These are phyloP conservation scores for Emergomyces pasteurianus DNA, from an alignment of 2,329 filamentous ascomycete genomes.

Conservation along the genomic window DNA sequence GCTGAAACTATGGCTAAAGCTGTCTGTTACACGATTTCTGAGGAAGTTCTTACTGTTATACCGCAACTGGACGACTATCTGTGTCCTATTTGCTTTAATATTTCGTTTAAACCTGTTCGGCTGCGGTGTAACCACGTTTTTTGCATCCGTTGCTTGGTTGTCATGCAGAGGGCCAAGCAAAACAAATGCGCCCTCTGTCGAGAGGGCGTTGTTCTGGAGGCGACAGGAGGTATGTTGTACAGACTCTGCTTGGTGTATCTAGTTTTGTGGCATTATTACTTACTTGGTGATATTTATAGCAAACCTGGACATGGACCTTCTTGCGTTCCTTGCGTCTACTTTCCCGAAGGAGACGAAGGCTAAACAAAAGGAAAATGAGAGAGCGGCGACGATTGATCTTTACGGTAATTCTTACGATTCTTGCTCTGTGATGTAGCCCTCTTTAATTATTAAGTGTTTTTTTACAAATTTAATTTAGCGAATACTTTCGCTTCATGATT, in stretches of 20 bases:
- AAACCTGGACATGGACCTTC: slow-evolving; percentile 57
- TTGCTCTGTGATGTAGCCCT: slow-evolving; percentile 11
- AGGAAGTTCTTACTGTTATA: slow-evolving; percentile 59
- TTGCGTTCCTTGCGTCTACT: slow-evolving; percentile 59
- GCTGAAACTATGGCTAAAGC: slow-evolving; percentile 59
- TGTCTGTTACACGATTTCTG: slow-evolving; percentile 61
- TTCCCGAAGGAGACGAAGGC: slow-evolving; percentile 60
- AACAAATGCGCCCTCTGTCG: slow-evolving; percentile 66
- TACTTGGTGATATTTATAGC: slow-evolving; percentile 31
- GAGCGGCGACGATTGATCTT: slow-evolving; percentile 59
- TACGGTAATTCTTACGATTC: slow-evolving; percentile 54
- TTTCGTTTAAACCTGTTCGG: slow-evolving; percentile 72
- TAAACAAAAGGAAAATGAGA: slow-evolving; percentile 60
- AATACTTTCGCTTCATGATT: neutral
- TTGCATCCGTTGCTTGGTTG: slow-evolving; percentile 72
- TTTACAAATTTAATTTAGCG: neutral
- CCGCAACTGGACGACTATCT: slow-evolving; percentile 76
- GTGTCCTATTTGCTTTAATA: slow-evolving; percentile 66
- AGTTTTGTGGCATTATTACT: neutral
- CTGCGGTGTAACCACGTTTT: slow-evolving; percentile 66
- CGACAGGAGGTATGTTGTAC: slow-evolving; percentile 48
- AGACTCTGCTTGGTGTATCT: neutral
- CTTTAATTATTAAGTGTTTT: neutral
- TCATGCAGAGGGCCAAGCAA: slow-evolving; percentile 60
- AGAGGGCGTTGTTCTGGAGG: slow-evolving; percentile 56